phyloP scores from a whole-genome alignment of 1,284 basidiomycete species.

The Pholiota adiposa region DNA sequence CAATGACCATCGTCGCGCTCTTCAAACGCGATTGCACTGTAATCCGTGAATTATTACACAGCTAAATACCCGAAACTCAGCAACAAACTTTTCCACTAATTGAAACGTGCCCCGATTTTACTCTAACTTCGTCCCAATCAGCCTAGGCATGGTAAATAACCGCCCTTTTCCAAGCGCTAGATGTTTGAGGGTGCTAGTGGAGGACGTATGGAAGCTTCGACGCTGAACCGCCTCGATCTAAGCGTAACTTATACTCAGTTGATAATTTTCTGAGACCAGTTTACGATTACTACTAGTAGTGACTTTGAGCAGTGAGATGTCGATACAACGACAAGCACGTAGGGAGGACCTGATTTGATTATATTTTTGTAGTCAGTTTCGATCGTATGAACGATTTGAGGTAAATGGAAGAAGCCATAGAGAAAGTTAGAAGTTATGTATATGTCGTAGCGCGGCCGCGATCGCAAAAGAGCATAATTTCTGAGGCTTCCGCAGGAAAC shows the following conservation, averaged over 20 bases:
- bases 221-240: background rate
- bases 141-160: background rate
- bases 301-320: background rate
- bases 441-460: background rate
- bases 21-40: background rate
- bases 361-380: background rate
- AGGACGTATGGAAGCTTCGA: background rate
- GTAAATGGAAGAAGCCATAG: background rate
- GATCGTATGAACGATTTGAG: background rate
- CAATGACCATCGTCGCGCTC: background rate
- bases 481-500: background rate
- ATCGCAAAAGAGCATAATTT: background rate
- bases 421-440: background rate
- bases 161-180: background rate
- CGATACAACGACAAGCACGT: background rate
- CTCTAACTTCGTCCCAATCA: background rate
- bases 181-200: background rate
- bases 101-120: slow-evolving; percentile 3
- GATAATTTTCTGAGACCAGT: background rate
- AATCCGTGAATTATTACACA: background rate
- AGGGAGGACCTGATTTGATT: no score
- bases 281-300: background rate
- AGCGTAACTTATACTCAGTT: background rate
- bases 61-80: background rate
- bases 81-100: background rate